phyloP scores from a whole-genome alignment of 768 basidiomycete genomes.

The Coprinopsis strossmayeri region DNA sequence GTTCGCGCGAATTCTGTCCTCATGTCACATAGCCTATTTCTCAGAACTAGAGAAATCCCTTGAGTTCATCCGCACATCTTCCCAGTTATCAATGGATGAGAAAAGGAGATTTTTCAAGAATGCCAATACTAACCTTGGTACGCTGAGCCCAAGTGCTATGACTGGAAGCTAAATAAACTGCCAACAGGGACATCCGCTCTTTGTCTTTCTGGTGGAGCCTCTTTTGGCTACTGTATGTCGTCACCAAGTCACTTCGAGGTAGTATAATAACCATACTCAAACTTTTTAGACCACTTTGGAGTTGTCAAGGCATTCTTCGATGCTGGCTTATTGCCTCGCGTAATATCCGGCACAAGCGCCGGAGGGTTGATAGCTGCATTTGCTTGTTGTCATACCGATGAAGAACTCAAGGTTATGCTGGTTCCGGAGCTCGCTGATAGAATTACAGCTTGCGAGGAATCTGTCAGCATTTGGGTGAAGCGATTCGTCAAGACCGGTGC shows the following conservation, averaged over 20 bases:
- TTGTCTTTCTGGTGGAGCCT: slow-evolving; percentile 93
- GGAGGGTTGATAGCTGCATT: slow-evolving; percentile 78
- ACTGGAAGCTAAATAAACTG: too few relatives aligned
- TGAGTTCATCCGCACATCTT: slow-evolving; percentile 66
- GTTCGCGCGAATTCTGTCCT: neutral
- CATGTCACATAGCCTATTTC: slow-evolving; percentile 54
- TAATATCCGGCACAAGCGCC: slow-evolving; percentile 92
- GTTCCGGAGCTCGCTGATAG: slow-evolving; percentile 80
- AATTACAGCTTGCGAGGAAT: slow-evolving; percentile 79
- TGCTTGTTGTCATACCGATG: slow-evolving; percentile 82
- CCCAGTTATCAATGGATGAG: slow-evolving; percentile 74
- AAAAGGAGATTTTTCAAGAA: slow-evolving; percentile 90
- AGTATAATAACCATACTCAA: slow-evolving; percentile 4
- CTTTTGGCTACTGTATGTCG: slow-evolving; percentile 86
- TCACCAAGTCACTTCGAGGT: neutral
- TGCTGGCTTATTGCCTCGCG: slow-evolving; percentile 77
- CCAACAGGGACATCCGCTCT: slow-evolving; percentile 76
- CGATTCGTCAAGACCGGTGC: slow-evolving; percentile 85
- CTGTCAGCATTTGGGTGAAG: slow-evolving; percentile 59
- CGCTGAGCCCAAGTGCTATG: neutral
- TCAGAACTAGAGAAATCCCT: slow-evolving; percentile 73
- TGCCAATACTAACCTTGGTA: slow-evolving; percentile 82
- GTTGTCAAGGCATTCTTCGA: slow-evolving; percentile 92
- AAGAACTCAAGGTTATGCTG: slow-evolving; percentile 72
- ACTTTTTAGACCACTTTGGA: slow-evolving; percentile 69